A percentile compares a stretch with the other conserved stretches of the same genome.
Conservation (phyloP, 495 filamentous ascomycete species). For the Podospora tetraspora region DNA sequence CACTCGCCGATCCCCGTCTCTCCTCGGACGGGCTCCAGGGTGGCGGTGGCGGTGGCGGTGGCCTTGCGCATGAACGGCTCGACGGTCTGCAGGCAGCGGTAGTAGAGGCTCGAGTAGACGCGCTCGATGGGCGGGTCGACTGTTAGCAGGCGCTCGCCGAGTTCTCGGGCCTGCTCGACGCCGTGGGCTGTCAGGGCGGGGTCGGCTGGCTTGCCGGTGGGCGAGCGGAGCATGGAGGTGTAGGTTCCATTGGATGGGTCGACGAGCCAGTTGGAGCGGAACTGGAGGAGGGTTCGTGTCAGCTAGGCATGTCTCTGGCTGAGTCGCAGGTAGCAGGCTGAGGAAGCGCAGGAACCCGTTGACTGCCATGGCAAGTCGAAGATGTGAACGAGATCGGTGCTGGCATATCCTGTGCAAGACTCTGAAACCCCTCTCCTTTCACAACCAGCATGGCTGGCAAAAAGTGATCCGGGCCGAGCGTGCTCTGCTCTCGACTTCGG, state of each 20-base stretch:
- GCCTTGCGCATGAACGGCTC: conserved; percentile 59
- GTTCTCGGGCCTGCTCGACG: conserved; percentile 73
- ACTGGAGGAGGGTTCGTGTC: conserved; percentile 46
- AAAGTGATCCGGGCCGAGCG: not conserved
- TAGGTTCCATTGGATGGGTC: conserved; percentile 74
- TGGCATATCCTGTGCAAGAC: not conserved
- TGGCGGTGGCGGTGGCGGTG: conserved; percentile 27
- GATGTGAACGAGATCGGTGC: conserved; percentile 5
- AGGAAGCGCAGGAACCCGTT: not conserved
- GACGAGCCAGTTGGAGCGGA: conserved; percentile 83
- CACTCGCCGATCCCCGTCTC: conserved; percentile 86
- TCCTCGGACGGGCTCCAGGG: conserved; percentile 44
- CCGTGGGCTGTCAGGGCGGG: conserved; percentile 84
- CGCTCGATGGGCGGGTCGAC: conserved; percentile 63
- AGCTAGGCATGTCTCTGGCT: not conserved
- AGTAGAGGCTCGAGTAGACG: conserved; percentile 83
- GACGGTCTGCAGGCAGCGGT: conserved; percentile 87
- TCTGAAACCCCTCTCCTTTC: not conserved
- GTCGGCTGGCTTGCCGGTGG: conserved; percentile 80
- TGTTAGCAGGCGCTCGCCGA: conserved; percentile 58
- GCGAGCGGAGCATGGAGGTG: conserved; percentile 59
- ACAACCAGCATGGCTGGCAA: not conserved
- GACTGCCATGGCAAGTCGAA: not conserved
- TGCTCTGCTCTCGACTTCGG: not conserved
- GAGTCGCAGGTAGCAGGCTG: not conserved